phyloP scores from a whole-genome alignment of 306 rosid genomes.

The Alnus rubra region DNA sequence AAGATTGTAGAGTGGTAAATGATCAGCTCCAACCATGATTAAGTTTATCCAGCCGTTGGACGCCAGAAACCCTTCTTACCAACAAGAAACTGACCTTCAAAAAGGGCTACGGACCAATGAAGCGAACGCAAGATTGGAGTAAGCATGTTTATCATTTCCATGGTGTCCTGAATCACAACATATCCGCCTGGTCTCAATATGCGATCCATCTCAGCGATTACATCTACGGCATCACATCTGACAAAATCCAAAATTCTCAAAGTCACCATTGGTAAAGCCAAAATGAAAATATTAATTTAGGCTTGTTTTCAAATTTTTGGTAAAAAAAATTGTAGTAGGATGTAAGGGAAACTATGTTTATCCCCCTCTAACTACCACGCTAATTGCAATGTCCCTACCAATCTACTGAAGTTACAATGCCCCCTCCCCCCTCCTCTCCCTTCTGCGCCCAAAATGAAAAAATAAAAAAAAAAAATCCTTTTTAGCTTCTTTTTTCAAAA shows the following conservation, averaged over 20 bases:
- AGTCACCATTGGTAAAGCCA: not conserved
- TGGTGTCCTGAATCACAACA: conserved; percentile 63
- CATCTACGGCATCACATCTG: conserved; percentile 71
- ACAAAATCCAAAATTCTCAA: conserved; percentile 21
- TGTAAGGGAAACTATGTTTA: no score
- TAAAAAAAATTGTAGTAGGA: no score
- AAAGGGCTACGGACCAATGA: conserved; percentile 63
- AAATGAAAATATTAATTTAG: not conserved
- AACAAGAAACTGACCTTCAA: conserved; percentile 62
- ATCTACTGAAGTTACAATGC: no score
- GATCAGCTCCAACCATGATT: conserved; percentile 4
- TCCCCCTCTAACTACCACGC: no score
- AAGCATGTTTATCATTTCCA: conserved; percentile 62
- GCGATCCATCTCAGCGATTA: conserved; percentile 78
- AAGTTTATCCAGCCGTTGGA: conserved; percentile 37
- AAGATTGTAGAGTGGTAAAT: conserved; percentile 7
- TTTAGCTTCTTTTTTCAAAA: no score
- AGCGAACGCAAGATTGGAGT: conserved; percentile 66
- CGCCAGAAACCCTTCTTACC: conserved; percentile 88
- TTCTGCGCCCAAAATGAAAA: no score
- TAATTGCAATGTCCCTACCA: no score
- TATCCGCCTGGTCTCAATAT: conserved; percentile 84
- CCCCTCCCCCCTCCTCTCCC: no score
- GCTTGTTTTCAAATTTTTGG: not conserved
- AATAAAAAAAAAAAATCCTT: no score